Evolutionary conservation across 1,284 basidiomycete genomes (phyloP), one percentile per base, ranked within the genome.

Genomic region (Melampsora allii-populina): DNA sequence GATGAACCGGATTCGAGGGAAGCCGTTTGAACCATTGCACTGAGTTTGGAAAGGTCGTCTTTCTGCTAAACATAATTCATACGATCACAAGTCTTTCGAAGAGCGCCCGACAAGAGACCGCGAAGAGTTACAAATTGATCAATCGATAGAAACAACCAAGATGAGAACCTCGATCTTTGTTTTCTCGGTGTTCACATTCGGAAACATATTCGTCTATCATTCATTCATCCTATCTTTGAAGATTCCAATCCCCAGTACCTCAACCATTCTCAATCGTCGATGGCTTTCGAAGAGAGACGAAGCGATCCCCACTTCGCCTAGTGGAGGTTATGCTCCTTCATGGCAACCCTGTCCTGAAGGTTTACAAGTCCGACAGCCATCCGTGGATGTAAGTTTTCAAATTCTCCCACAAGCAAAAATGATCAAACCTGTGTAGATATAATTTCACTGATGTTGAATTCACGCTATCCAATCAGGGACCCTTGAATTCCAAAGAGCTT

Each of bases 241-340:
- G 27, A 33, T 21, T 42, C 29, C 14, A 7, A 45, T 59, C n/a
- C 56, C 63, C 29, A 31, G 39, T 5, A 31, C 50, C 24, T 63
- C 21, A n/a, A 59, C 45, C 36, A 31, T 59, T 46, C 24, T 66
- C 31, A 53, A 60, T 27, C 48, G 63, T 65, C 53, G 63, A 27
- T 48, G 53, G 42, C 59, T 74, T 19, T 74, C 45, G 39, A 74
- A 74, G 31, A 33, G 72, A 39, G 72, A 74, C 66, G 58, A 66
- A 66, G 72, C 72, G 42, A 66, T 74, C 21, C 72, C 65, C 24
- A 74, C 72, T 65, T 66, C 72, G 9, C 72, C 72, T 29, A 66
- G 64, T 56, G 64, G 65, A n/a, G 59, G 64, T 45, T 74, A 74
- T 46, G 72, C 72, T 63, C 72, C 72, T 27, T 61, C 65, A 46